Evolutionary conservation across 495 filamentous ascomycete genomes (phyloP).

Genomic region (Tuber magnatum): DNA sequence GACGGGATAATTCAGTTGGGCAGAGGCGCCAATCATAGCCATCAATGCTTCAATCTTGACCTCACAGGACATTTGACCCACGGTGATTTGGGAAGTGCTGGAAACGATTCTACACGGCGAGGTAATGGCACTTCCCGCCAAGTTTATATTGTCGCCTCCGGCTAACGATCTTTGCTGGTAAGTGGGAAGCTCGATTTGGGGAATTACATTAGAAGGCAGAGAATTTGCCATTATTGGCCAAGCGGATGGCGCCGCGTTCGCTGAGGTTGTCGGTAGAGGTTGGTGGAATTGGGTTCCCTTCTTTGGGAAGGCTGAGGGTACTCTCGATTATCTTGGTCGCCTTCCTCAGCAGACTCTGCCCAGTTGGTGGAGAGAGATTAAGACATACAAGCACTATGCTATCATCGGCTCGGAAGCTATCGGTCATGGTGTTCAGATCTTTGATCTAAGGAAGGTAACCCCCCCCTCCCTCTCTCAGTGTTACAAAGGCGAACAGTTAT

Average conservation of each 20-base stretch:
- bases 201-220: slow-evolving; percentile 51
- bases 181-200: slow-evolving; percentile 31
- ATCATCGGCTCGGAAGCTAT: slow-evolving; percentile 49
- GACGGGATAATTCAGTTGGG: slow-evolving; percentile 14
- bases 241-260: slow-evolving; percentile 52
- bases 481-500: not conserved
- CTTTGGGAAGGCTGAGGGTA: slow-evolving; percentile 43
- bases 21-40: slow-evolving; percentile 10
- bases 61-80: slow-evolving; percentile 26
- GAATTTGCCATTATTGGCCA: slow-evolving; percentile 55
- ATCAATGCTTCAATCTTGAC: slow-evolving; percentile 27
- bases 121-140: slow-evolving; percentile 11
- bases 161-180: not conserved
- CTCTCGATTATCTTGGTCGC: slow-evolving; percentile 52
- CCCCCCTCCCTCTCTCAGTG: not conserved
- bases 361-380: slow-evolving; percentile 49
- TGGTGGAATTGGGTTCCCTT: slow-evolving; percentile 30
- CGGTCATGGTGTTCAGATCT: slow-evolving; percentile 50
- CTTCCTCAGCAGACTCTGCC: slow-evolving; percentile 47
- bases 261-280: slow-evolving; percentile 46
- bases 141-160: not conserved
- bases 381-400: slow-evolving; percentile 46
- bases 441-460: slow-evolving; percentile 44
- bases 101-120: slow-evolving; percentile 1
- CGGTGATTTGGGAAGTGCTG: slow-evolving; percentile 20